Percentiles rank a stretch among this genome's conserved stretches.
phyloP scores from a whole-genome alignment of 2,329 filamentous ascomycete genomes.

The Coniochaeta sp. region DNA sequence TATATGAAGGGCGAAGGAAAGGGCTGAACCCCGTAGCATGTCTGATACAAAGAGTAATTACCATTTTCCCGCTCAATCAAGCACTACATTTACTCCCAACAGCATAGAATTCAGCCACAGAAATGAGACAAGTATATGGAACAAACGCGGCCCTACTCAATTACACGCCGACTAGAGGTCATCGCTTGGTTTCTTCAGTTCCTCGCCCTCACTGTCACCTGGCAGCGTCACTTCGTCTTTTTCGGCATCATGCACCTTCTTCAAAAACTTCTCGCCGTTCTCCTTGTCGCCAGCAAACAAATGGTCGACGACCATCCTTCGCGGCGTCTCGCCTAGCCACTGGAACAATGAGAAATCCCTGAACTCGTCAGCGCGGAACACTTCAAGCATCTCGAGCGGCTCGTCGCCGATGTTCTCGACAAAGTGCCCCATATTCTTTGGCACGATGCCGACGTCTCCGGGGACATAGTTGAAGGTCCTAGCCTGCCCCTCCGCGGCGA shows the following conservation, averaged over 20 bases:
- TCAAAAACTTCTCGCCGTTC: constrained; percentile 54
- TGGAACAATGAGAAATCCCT: constrained; percentile 67
- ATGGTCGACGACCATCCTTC: constrained; percentile 57
- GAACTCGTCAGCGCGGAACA: constrained; percentile 65
- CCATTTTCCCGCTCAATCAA: too few relatives aligned
- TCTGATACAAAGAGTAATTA: too few relatives aligned
- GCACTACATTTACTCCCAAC: too few relatives aligned
- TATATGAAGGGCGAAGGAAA: too few relatives aligned
- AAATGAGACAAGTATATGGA: too few relatives aligned
- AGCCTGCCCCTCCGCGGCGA: constrained; percentile 59
- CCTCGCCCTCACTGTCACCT: not conserved
- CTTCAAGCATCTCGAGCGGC: constrained; percentile 67
- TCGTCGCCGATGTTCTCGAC: constrained; percentile 75
- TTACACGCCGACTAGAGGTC: not conserved
- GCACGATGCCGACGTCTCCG: constrained; percentile 72
- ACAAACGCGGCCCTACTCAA: not conserved
- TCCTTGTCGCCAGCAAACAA: constrained; percentile 55
- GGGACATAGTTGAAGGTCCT: constrained; percentile 70
- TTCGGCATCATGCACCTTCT: constrained; percentile 52
- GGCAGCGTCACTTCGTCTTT: constrained; percentile 33
- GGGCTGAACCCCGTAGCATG: too few relatives aligned
- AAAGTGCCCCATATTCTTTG: constrained; percentile 71
- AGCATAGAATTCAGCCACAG: too few relatives aligned
- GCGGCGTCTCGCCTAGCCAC: constrained; percentile 67
- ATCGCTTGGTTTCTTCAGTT: not conserved